phyloP scores from a whole-genome alignment of 306 rosid species.

The Sophora flavescens region DNA sequence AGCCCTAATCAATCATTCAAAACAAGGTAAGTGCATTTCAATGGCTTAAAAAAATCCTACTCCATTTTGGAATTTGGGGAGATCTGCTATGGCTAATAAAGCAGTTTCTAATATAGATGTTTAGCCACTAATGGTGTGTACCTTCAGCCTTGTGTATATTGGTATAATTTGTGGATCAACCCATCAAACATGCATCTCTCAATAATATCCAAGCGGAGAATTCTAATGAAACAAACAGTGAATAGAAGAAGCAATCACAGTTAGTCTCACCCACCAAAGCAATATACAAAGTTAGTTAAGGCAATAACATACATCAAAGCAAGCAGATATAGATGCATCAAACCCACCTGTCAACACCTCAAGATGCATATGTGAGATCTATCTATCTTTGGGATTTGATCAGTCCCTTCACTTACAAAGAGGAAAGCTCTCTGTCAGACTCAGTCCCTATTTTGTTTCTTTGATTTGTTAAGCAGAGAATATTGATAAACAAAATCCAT shows the following conservation, averaged over 20 bases:
- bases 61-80: neutral
- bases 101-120: neutral
- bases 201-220: too few relatives aligned
- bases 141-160: too few relatives aligned
- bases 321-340: conserved; percentile 44
- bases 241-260: conserved; percentile 6
- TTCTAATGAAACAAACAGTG: too few relatives aligned
- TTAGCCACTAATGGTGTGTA: too few relatives aligned
- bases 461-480: too few relatives aligned
- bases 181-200: too few relatives aligned
- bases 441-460: conserved; percentile 24
- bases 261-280: conserved; percentile 43
- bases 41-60: neutral
- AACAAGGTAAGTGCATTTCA: neutral
- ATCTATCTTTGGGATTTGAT: conserved; percentile 50
- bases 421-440: conserved; percentile 77
- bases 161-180: too few relatives aligned
- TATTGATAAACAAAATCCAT: too few relatives aligned
- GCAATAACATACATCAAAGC: conserved; percentile 48
- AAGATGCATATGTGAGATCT: conserved; percentile 19
- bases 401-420: conserved; percentile 53
- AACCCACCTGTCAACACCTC: conserved; percentile 46
- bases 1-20: neutral
- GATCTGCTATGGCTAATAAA: neutral
- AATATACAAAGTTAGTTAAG: conserved; percentile 55